phyloP scores from a whole-genome alignment of 1,284 basidiomycete genomes.

The Amylostereum chailletii region DNA sequence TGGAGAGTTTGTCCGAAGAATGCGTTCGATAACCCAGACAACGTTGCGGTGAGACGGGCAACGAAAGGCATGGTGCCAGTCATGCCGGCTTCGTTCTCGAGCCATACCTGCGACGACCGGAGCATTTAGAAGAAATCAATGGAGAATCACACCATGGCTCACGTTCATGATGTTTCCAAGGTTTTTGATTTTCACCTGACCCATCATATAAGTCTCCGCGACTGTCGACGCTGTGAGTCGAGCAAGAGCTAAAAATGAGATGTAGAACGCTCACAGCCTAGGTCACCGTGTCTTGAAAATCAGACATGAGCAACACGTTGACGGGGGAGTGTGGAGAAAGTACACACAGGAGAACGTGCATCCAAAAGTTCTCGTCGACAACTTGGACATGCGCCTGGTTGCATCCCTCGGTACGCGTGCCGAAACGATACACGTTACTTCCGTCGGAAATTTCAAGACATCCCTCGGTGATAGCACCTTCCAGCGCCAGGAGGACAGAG shows the following conservation, averaged over 20 bases:
- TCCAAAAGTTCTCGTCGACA: conserved; percentile 72
- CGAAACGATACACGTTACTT: conserved; percentile 39
- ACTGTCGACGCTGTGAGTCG: conserved; percentile 34
- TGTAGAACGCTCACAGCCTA: conserved; percentile 50
- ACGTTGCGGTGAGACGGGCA: conserved; percentile 54
- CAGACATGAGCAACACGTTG: conserved; percentile 10
- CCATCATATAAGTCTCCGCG: conserved; percentile 85
- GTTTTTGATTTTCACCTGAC: conserved; percentile 67
- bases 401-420: conserved; percentile 38
- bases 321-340: conserved; percentile 8
- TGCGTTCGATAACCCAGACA: conserved; percentile 70
- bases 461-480: conserved; percentile 49
- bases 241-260: conserved; percentile 3
- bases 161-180: conserved; percentile 76
- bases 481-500: conserved; percentile 53
- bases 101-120: conserved; percentile 57
- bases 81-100: conserved; percentile 72
- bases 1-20: conserved; percentile 74
- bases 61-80: conserved; percentile 58
- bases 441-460: conserved; percentile 51
- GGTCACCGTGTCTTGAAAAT: conserved; percentile 48
- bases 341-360: conserved; percentile 59
- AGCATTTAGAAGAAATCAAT: conserved; percentile 6
- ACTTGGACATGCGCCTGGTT: conserved; percentile 60
- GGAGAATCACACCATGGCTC: conserved; percentile 21